Base-by-base conservation (phyloP, 164 flowering plant species). In the Aristolochia californica region DNA sequence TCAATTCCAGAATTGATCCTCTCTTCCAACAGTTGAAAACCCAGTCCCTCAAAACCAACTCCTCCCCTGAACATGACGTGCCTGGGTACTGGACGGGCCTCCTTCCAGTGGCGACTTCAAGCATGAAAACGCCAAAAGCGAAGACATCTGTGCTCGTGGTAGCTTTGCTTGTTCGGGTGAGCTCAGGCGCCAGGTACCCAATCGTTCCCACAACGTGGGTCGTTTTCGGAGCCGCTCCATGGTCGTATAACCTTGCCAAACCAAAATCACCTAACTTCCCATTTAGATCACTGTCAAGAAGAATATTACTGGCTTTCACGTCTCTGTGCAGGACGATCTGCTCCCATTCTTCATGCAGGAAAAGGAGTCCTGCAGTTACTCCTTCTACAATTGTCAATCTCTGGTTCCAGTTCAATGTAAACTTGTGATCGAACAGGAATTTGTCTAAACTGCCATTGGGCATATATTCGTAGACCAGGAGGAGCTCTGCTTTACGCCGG, bases 371-470 rank as follows among this genome's bases (percentile, higher is more conserved):
- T 5, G 61, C 48, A 11, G 66, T 61, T 20, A 63, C 55, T 8
- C 61, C 66, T 45, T 50, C 40, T 48, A 63, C 27, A 13, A 63
- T 57, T 27, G 40, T 30, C 16, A 34, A 83, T 62, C 96, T 74
- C 54, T 82, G 82, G 7, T 69, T 76, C 96, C 94, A 88, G 28
- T 53, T 75, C 10, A 88, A 71, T 24, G 67, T 56, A 9, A 17
- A 5, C 50, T 64, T 61, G 0, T 74, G 63, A 18, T 75, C 82
- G 43, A 72, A 86, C 0, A 87, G 47, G 71, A 65, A 75, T 68
- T 75, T 85, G 63, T 82, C 96, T 18, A 88, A 70, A 71, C 96
- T 88, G 22, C 89, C 87, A 72, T 87, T 85, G 13, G 82, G 74
- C 91, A 87, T 83, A 58, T 64, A 81, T 23, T 84, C 91, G 53